Percentiles rank a stretch among this genome's conserved stretches.
Evolutionary conservation across 768 basidiomycete genomes (phyloP).

Genomic region (Lanmaoa rubissima): DNA sequence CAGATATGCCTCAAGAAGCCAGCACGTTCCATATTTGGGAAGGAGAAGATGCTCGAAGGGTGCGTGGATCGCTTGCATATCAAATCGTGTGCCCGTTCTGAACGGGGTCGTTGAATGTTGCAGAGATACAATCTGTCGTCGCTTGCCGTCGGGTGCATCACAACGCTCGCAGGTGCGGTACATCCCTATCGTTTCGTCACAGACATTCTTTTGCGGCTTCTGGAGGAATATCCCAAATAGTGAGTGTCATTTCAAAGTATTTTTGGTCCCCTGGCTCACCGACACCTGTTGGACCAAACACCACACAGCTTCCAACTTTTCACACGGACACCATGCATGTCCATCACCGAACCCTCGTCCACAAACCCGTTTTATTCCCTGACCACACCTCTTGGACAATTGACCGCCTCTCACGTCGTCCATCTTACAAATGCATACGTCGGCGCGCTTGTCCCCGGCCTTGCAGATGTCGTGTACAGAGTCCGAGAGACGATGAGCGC

Average conservation of each 20-base stretch:
- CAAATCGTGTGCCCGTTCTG: background rate
- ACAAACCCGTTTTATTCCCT: slow-evolving; percentile 36
- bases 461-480: slow-evolving; percentile 31
- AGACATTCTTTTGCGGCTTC: slow-evolving; percentile 50
- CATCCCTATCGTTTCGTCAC: slow-evolving; percentile 74
- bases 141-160: slow-evolving; percentile 48
- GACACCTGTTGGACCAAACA: background rate
- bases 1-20: slow-evolving; percentile 52
- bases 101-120: background rate
- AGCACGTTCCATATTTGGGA: slow-evolving; percentile 27
- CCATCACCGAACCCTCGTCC: slow-evolving; percentile 31
- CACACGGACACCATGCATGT: slow-evolving; percentile 42
- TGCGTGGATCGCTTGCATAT: slow-evolving; percentile 15
- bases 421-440: slow-evolving; percentile 58
- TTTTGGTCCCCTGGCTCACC: slow-evolving; percentile 3
- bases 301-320: slow-evolving; percentile 37
- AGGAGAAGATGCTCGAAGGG: slow-evolving; percentile 35
- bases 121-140: slow-evolving; percentile 52
- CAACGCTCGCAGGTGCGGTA: slow-evolving; percentile 55
- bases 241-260: slow-evolving; percentile 20
- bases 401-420: slow-evolving; percentile 43
- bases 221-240: slow-evolving; percentile 44
- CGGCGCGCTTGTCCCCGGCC: slow-evolving; percentile 43
- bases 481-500: slow-evolving; percentile 61
- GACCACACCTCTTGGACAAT: slow-evolving; percentile 41